Base-by-base conservation (phyloP, 2,329 filamentous ascomycete genomes). In the Fusarium subtropicale region DNA sequence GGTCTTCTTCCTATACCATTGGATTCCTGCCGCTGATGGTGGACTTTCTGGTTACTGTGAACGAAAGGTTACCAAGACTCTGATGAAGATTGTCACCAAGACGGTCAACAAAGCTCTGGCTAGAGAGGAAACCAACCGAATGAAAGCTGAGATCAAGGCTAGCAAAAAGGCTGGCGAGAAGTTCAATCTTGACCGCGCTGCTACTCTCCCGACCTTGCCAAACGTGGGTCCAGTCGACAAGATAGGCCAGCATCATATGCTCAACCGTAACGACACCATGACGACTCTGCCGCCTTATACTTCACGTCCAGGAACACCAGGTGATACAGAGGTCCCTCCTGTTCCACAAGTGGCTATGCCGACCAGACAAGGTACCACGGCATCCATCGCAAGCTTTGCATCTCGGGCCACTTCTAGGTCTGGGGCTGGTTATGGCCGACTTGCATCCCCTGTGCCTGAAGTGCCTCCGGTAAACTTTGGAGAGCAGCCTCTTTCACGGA, bases 81-180 rank as follows among this genome's bases (percentile, higher is more conserved):
- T 99, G 71, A 91, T 91, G 76, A 89, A 89, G 71, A 96, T 98
- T 70, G 94, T 98, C 6, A 89, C 90, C 56, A 87, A 85, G 74
- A 97, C 96, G 81, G 92, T 97, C 74, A 93, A 96, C 80, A 94
- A 93, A 78, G 95, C 94, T 1, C 81, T 98, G 28, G 91, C 90
- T 53, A 93, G 94, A 73, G 91, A 96, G 55, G 90, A 91, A 77
- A 85, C 84, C 65, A 87, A 85, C 73, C 84, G 85, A 71, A 80
- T 81, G 26, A 87, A 83, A 74, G 84, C 82, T 1, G 86, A 85
- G 66, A 59, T 80, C 28, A 86, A 81, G 72, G 82, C 80, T 20
- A 85, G 85, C 5, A 84, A 83, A 72, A 87, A 86, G 75, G 84
- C 83, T 42, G 78, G 87, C 53, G 87, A 86, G 51, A 83, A 85